Percentiles rank a stretch among this genome's conserved stretches.
Evolutionary conservation across 1,284 basidiomycete genomes (phyloP).

Genomic region (Pseudozyma tsukubaensis): DNA sequence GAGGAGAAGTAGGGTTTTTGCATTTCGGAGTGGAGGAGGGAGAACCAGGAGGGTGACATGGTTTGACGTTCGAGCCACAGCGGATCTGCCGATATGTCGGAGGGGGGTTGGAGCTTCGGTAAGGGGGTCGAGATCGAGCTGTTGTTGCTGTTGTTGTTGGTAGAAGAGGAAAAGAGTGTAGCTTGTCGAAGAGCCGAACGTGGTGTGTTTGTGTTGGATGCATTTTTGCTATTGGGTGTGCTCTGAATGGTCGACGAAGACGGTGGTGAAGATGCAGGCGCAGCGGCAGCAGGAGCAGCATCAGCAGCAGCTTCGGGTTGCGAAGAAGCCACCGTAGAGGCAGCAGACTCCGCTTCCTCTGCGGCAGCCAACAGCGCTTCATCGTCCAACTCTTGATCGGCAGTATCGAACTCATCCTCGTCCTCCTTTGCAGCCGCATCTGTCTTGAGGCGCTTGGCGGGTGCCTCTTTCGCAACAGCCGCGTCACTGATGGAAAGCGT

Average conservation of each 20-base stretch:
- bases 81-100: constrained; percentile 33
- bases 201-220: constrained; percentile 4
- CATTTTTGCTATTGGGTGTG: not conserved
- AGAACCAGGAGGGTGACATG: constrained; percentile 62
- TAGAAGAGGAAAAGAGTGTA: constrained; percentile 21
- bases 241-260: no score
- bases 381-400: constrained; percentile 42
- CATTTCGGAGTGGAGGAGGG: constrained; percentile 54
- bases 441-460: constrained; percentile 15
- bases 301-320: constrained; percentile 11
- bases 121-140: not conserved
- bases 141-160: not conserved
- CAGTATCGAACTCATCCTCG: constrained; percentile 56
- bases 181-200: constrained; percentile 12
- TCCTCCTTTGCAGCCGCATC: constrained; percentile 12
- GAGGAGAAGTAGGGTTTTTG: constrained; percentile 53
- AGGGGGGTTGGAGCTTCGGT: constrained; percentile 17
- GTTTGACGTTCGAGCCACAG: constrained; percentile 62
- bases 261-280: constrained; percentile 1
- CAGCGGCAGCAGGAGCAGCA: not conserved
- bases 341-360: constrained; percentile 42
- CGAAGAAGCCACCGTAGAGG: constrained; percentile 15
- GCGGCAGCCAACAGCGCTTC: constrained; percentile 55
- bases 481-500: constrained; percentile 13
- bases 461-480: not conserved